Base-by-base conservation (phyloP, 2,329 filamentous ascomycete species). In the Aspergillus melleus region DNA sequence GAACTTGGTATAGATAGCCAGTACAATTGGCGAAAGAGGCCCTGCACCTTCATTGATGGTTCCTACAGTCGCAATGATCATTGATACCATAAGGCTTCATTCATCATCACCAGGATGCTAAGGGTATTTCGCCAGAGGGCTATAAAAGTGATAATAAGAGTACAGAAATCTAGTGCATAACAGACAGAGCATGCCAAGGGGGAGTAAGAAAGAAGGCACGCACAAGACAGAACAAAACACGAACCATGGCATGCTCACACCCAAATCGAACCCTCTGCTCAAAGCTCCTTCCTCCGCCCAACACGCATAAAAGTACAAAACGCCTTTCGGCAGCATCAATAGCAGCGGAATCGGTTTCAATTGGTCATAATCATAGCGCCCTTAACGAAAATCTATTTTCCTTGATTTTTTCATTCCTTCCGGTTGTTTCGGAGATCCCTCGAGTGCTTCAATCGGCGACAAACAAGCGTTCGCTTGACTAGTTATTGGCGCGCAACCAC, bases 281-380 rank as follows among this genome's bases (percentile, higher is more conserved):
- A 29, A 29, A 9, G 26, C 49, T 55, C 36, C 36, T 14, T 36
- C 36, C 36, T n/a, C 36, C 36, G 36, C 36, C 16, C 16, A 42
- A 14, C 36, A 42, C 36, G 36, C 36, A 58, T 66, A 68, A 49
- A 61, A 67, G 60, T 69, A 69, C 67, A 68, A 57, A 60, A 46
- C 49, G 50, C 58, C 49, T 52, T 55, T 59, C 56, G 57, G 56
- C 60, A 52, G 60, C 58, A 47, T 59, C 49, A 61, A 66, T 46
- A 60, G 62, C 59, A 63, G 36, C 36, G 36, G 36, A n/a, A n/a
- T 42, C 36, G n/a, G 16, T 42, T 42, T 42, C 36, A 42, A 42
- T 47, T 62, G 49, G 64, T 68, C 61, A 50, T 70, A 62, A 67
- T 66, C 66, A 65, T 68, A 52, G 59, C 60, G 59, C 62, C 56